These are phyloP conservation scores for Hibiscus mutabilis DNA, from an alignment of 345 rosid genomes.

Conservation along the genomic window DNA sequence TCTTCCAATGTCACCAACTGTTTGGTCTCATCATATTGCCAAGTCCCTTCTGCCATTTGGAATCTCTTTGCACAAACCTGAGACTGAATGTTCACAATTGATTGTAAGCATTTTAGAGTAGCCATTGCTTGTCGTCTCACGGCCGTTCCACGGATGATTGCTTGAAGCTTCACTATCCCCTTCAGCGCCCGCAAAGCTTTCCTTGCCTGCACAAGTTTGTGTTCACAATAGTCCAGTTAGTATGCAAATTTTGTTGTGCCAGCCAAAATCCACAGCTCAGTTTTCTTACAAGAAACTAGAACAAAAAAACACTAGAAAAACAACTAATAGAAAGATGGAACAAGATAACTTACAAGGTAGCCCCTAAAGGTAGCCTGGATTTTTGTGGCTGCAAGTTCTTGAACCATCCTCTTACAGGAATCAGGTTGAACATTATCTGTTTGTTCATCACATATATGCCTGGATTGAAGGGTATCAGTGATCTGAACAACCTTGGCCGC, in stretches of 20 bases:
- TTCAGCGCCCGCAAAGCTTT: conserved; percentile 83
- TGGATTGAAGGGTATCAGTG: conserved; percentile 22
- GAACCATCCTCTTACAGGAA: background rate
- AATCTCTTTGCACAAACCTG: conserved; percentile 52
- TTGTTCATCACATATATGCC: conserved; percentile 25
- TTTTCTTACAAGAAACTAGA: background rate
- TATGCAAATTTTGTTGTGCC: no score
- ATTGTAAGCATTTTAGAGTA: conserved; percentile 77
- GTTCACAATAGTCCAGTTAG: no score
- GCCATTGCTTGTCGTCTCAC: conserved; percentile 79
- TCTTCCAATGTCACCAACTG: conserved; percentile 42
- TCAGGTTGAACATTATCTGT: no score
- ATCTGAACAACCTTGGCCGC: conserved; percentile 47
- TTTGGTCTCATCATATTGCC: conserved; percentile 34
- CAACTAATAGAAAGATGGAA: background rate
- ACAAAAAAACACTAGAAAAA: no score
- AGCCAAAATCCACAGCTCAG: background rate
- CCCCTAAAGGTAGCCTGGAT: conserved; percentile 72
- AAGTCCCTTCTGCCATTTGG: conserved; percentile 29
- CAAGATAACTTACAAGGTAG: conserved; percentile 55
- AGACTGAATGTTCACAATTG: conserved; percentile 74
- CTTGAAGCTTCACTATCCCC: conserved; percentile 92
- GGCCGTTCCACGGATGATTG: conserved; percentile 67
- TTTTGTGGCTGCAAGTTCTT: conserved; percentile 39
- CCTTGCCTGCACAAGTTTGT: conserved; percentile 27